Conservation (phyloP, 2,329 filamentous ascomycete species). For the Nothophaeocryptopus gaeumannii region DNA sequence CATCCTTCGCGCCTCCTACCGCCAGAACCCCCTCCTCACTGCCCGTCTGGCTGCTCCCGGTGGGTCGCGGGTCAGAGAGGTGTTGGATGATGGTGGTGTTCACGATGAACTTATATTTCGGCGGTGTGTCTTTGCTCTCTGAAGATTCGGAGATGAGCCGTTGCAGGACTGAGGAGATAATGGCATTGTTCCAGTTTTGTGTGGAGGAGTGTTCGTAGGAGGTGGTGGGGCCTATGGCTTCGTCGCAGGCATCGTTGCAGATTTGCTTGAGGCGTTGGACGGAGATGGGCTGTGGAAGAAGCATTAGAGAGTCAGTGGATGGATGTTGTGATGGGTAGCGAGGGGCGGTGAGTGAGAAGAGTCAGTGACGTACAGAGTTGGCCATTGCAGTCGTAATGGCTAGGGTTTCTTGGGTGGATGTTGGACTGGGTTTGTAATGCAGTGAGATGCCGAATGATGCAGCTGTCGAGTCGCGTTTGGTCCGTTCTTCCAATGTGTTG, state of each 20-base stretch:
- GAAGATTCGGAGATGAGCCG: constrained; percentile 66
- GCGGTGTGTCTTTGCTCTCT: constrained; percentile 46
- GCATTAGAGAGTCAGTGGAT: background rate
- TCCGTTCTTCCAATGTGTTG: too few species aligned
- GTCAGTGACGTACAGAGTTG: constrained; percentile 15
- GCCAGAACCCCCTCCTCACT: constrained; percentile 11
- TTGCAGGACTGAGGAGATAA: constrained; percentile 81
- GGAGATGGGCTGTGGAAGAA: constrained; percentile 66
- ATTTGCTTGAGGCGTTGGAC: constrained; percentile 79
- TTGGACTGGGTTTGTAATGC: too few species aligned
- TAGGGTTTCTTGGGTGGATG: background rate
- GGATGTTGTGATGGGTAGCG: background rate
- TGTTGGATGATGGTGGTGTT: constrained; percentile 99
- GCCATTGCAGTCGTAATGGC: constrained; percentile 7
- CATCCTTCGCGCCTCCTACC: constrained; percentile 49
- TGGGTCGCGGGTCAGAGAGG: constrained; percentile 64
- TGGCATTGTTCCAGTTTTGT: constrained; percentile 82
- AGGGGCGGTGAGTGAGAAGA: constrained; percentile 2
- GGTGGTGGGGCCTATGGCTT: constrained; percentile 68
- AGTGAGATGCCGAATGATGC: too few species aligned
- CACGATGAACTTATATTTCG: constrained; percentile 85
- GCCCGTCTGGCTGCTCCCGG: constrained; percentile 44
- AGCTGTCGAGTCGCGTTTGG: background rate
- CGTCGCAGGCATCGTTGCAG: constrained; percentile 78
- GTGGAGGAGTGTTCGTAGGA: constrained; percentile 87